Evolutionary conservation across 768 basidiomycete genomes (phyloP).

Genomic region (Mycena epipterygia): DNA sequence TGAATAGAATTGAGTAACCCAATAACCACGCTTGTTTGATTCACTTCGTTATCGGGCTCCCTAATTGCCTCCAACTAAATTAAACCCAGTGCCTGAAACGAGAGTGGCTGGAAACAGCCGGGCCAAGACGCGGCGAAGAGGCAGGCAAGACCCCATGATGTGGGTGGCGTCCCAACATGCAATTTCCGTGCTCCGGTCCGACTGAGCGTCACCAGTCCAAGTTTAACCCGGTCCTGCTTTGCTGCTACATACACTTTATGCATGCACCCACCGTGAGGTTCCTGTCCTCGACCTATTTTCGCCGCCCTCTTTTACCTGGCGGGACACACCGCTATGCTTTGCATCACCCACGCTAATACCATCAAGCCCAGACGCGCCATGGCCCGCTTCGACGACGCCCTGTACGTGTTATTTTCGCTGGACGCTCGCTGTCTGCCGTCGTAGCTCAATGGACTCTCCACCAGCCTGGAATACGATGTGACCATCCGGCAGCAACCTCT

Average conservation of each 20-base stretch:
- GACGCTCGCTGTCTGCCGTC: neutral
- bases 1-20: neutral
- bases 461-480: conserved; percentile 28
- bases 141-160: conserved; percentile 16
- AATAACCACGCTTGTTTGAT: neutral
- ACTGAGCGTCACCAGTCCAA: conserved; percentile 13
- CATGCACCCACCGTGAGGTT: conserved; percentile 29
- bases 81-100: neutral
- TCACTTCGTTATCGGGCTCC: conserved; percentile 4
- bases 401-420: conserved; percentile 5
- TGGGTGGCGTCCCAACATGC: neutral
- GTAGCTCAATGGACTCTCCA: neutral
- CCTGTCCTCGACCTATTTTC: conserved; percentile 18
- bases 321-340: neutral
- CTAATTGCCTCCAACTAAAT: neutral
- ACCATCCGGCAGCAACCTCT: conserved; percentile 34
- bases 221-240: conserved; percentile 24
- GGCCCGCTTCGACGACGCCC: neutral
- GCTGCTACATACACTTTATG: conserved; percentile 20
- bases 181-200: conserved; percentile 29
- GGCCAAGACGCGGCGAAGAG: neutral
- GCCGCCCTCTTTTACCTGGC: conserved; percentile 17
- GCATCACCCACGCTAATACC: neutral
- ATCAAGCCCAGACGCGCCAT: neutral
- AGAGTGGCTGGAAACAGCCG: conserved; percentile 8